These are phyloP conservation scores for Achaetomiella virescens DNA, from an alignment of 495 filamentous ascomycete genomes.

Conservation along the genomic window DNA sequence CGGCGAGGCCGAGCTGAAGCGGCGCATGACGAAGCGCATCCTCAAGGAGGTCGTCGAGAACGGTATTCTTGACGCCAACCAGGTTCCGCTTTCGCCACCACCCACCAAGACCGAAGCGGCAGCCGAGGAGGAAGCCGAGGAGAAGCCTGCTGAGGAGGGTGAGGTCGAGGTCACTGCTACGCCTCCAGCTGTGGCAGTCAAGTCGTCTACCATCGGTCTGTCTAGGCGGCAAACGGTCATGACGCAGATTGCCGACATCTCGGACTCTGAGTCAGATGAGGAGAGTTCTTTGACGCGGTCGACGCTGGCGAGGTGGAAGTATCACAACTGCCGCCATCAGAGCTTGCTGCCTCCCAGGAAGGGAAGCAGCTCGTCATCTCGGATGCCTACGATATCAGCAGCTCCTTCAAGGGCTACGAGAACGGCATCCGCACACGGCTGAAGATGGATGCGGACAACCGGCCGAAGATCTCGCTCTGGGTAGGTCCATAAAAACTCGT, in stretches of 20 bases:
- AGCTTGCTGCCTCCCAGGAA: slow-evolving; percentile 38
- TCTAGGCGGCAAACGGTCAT: slow-evolving; percentile 53
- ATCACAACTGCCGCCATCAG: slow-evolving; percentile 44
- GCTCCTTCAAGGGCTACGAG: slow-evolving; percentile 86
- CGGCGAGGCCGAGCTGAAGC: slow-evolving; percentile 83
- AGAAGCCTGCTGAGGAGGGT: slow-evolving; percentile 17
- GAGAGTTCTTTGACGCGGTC: slow-evolving; percentile 98
- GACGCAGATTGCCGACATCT: slow-evolving; percentile 56
- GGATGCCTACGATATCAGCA: slow-evolving; percentile 55
- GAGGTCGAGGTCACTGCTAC: slow-evolving; percentile 32
- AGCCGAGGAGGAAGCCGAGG: slow-evolving; percentile 32
- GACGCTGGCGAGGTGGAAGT: slow-evolving; percentile 88
- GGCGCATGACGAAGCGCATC: slow-evolving; percentile 81
- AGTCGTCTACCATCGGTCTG: slow-evolving; percentile 41
- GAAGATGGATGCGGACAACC: slow-evolving; percentile 85
- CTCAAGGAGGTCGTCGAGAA: slow-evolving; percentile 79
- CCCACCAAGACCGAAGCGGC: slow-evolving; percentile 20
- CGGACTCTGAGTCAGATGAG: slow-evolving; percentile 73
- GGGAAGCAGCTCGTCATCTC: slow-evolving; percentile 35
- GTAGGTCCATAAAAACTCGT: slow-evolving; percentile 46
- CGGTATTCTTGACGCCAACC: slow-evolving; percentile 40
- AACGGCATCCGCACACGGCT: slow-evolving; percentile 69
- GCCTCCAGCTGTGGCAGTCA: slow-evolving; percentile 29
- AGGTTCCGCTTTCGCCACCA: slow-evolving; percentile 33
- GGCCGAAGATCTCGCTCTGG: slow-evolving; percentile 94